Base-by-base conservation (phyloP, 257 asterid species). In the Asclepias syriaca region DNA sequence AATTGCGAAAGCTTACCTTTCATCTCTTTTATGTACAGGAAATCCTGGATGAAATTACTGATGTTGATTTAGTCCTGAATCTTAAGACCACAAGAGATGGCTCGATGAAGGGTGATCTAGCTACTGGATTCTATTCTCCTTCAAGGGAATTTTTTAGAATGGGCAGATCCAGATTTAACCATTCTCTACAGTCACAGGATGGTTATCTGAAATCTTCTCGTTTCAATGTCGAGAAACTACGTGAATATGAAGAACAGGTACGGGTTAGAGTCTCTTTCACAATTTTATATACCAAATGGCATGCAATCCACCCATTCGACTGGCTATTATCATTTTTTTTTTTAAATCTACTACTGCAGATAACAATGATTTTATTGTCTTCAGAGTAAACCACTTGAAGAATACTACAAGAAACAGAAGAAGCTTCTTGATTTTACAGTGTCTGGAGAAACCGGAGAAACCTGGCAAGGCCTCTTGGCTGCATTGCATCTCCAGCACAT, bases 381-480 rank as follows among this genome's bases (percentile, higher is more conserved):
- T 66, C 86, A 90, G 99, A 87, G 77, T 84, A 88, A 86, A 85
- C 83, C 85, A 10, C 46, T 94, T 2, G 97, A 94, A 85, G 99
- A 94, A 46, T 87, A 91, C 83, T 94, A 91, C 70, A 82, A 81
- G 85, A 83, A 84, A 59, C 97, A 87, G 86, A 85, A 80, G 86
- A 94, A 94, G 87, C 96, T 89, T 73, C 80, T 94, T 2, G 86
- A 89, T 75, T 94, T 89, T 84, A 86, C 85, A 54, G 89, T 89
- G 73, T 85, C 86, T 2, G 96, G 85, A 59, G 87, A 85, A 53
- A 84, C 95, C 32, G 90, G 83, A 54, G 97, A 91, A 59, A 76
- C 93, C 63, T 94, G 97, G 97, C 88, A 80, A 74, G 95, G 97
- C 56, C 93, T 94, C 56, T 80, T 94, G 87, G 93, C 95, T 72